Percentiles rank a stretch among this genome's conserved stretches.
These are phyloP conservation scores for Trichophyton equinum DNA, from an alignment of 2,329 filamentous ascomycete species.

Conservation along the genomic window DNA sequence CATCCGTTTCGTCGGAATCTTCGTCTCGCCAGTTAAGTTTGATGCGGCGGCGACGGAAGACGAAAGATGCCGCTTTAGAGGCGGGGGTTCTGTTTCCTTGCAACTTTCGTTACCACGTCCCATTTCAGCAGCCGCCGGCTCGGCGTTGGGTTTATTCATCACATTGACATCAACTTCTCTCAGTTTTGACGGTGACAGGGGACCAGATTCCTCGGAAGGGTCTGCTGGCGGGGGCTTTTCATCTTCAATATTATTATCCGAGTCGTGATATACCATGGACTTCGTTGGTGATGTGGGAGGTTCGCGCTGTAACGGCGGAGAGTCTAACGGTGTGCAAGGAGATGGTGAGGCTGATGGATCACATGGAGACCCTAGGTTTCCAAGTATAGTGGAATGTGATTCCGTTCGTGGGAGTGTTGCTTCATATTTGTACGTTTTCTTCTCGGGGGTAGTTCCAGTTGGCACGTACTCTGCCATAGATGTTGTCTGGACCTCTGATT, in stretches of 20 bases:
- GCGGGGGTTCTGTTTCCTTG: conserved; percentile 22
- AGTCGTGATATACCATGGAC: conserved; percentile 42
- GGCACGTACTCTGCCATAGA: conserved; percentile 66
- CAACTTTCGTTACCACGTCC: neutral
- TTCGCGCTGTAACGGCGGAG: conserved; percentile 13
- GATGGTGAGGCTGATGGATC: conserved; percentile 15
- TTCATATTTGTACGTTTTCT: conserved; percentile 68
- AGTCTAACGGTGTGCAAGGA: neutral
- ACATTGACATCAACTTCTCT: conserved; percentile 43
- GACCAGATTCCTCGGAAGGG: conserved; percentile 15
- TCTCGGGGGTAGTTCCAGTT: conserved; percentile 77
- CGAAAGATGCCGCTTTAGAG: conserved; percentile 16
- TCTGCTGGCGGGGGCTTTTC: conserved; percentile 19
- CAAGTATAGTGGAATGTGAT: conserved; percentile 44
- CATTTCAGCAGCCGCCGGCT: conserved; percentile 5
- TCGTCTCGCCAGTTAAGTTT: conserved; percentile 24
- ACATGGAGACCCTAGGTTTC: conserved; percentile 36
- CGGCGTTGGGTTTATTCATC: conserved; percentile 23
- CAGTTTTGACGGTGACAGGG: conserved; percentile 32
- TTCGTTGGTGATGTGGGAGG: conserved; percentile 35
- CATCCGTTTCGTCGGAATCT: conserved; percentile 32
- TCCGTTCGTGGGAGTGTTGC: conserved; percentile 66
- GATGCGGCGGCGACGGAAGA: conserved; percentile 14
- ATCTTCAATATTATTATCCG: conserved; percentile 22
- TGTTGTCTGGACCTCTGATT: conserved; percentile 52